Percentiles rank a stretch among this genome's conserved stretches.
Evolutionary conservation across 495 filamentous ascomycete genomes (phyloP).

Genomic region (Xylaria bambusicola): DNA sequence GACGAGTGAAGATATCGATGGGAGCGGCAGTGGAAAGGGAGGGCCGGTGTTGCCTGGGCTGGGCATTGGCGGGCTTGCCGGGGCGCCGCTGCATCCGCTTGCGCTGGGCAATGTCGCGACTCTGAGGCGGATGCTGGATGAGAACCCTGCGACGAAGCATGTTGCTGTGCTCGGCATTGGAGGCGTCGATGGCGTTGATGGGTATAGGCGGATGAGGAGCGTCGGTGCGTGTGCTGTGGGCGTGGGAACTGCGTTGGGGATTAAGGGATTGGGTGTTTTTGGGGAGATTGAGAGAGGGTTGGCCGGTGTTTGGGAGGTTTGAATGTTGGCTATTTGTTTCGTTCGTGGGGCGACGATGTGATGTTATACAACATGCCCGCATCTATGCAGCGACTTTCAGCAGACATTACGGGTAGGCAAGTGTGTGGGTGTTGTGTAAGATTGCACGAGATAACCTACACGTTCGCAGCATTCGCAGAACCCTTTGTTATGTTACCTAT

Average conservation of each 20-base stretch:
- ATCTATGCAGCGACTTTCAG: no score
- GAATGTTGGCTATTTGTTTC: background rate
- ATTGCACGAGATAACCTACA: no score
- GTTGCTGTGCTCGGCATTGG: conserved; percentile 67
- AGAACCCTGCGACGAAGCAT: conserved; percentile 27
- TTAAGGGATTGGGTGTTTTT: conserved; percentile 61
- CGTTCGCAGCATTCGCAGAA: no score
- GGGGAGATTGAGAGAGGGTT: conserved; percentile 47
- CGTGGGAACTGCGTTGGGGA: conserved; percentile 64
- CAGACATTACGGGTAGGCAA: no score
- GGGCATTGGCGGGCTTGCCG: conserved; percentile 68
- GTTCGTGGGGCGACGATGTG: no score
- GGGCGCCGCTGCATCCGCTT: conserved; percentile 67
- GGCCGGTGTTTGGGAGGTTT: conserved; percentile 13
- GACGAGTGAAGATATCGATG: no score
- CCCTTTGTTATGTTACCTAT: no score
- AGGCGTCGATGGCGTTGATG: conserved; percentile 61
- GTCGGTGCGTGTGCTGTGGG: conserved; percentile 65
- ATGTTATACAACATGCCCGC: no score
- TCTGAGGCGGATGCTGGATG: conserved; percentile 57
- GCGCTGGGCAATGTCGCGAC: conserved; percentile 72
- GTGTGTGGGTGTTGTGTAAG: no score
- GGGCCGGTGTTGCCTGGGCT: conserved; percentile 42
- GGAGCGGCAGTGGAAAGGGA: conserved; percentile 11
- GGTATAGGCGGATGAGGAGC: conserved; percentile 61